Base-by-base conservation (phyloP, 2,329 filamentous ascomycete species). In the Fusarium musae region DNA sequence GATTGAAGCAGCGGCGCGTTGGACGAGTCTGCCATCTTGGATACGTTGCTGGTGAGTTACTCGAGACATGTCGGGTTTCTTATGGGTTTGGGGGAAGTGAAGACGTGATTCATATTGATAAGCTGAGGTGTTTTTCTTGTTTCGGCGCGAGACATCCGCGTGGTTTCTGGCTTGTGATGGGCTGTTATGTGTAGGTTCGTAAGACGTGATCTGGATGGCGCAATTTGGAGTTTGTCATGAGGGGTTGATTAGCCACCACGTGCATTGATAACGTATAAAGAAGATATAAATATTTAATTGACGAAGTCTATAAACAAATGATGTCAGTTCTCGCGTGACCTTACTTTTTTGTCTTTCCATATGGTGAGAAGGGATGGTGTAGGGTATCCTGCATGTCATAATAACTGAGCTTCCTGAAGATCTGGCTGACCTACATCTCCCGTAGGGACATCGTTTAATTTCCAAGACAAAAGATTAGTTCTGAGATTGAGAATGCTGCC, bases 131-230 rank as follows among this genome's bases (percentile, higher is more conserved):
- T 21, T 17, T 16, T 12, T 10, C 28, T 19, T 50, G 36, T 34
- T 42, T 36, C 23, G 15, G 28, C 7, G 21, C 49, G 43, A 57
- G 57, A 54, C 53, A 70, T 68, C 52, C 37, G 69, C 26, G 43
- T 19, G 39, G 56, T 70, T 49, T 37, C 50, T 39, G 65, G 54
- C 58, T 60, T 54, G 17, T 69, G 52, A 65, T 67, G 70, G 73
- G 70, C 54, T 56, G 10, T 60, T 32, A 17, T 17, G 23, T 21
- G 32, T 37, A 37, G 3, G 59, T 63, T 74, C 74, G 74, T 67
- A 73, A 76, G 74, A 70, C 50, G 65, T 66, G 53, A 76, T 73
- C 56, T 58, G 21, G 63, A 76, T 76, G 72, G 74, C 74, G 74
- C 72, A 62, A 76, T 76, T 37, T 28, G 54, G 11, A 47, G 50